Evolutionary conservation across 345 rosid genomes (phyloP), one percentile per base, ranked within the genome.

Genomic region (Ceriops zippeliana): DNA sequence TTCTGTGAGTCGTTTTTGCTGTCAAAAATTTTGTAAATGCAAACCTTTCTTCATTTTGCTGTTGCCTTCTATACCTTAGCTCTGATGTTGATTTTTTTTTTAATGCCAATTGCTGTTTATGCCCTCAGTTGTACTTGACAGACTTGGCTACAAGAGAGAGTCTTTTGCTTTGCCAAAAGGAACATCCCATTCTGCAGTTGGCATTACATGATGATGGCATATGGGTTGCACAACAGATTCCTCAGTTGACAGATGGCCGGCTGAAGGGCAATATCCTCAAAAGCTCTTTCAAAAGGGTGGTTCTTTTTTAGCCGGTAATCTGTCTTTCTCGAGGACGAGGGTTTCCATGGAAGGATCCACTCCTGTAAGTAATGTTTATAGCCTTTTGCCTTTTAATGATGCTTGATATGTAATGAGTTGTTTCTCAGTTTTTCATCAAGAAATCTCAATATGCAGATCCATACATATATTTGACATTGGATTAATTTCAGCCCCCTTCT

Each of bases 161-260:
- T 74, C 77, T 90, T 76, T 86, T 96, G 88, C 95, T 96, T 77
- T 92, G 99, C 84, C 81, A 83, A 11, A 88, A 86, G 80, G 99
- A 96, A 67, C 88, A 92, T 65, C 98, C 99, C 6, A 79, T 96
- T 80, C 80, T 86, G 75, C 93, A 89, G 69, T 74, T 92, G 80
- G 99, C 91, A 64, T 76, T 96, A 82, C 97, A 90, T 78, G 98
- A 89, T 78, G 90, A 92, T 73, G 83, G 85, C 69, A 87, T 96
- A 78, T 96, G 99, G 98, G 84, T 81, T 63, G 97, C 98, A 92
- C 98, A 61, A 90, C 98, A 70, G 90, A 90, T 81, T 92, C 99
- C 70, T 86, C 96, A 5, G 85, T 92, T 70, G 82, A 86, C 82
- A 85, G 86, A 79, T 96, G 99, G 98, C 95, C 92, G 58, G 97